Percentiles rank a stretch among this genome's conserved stretches.
Conservation (phyloP, 2,329 filamentous ascomycete species). For the Hypomyces rosellus region DNA sequence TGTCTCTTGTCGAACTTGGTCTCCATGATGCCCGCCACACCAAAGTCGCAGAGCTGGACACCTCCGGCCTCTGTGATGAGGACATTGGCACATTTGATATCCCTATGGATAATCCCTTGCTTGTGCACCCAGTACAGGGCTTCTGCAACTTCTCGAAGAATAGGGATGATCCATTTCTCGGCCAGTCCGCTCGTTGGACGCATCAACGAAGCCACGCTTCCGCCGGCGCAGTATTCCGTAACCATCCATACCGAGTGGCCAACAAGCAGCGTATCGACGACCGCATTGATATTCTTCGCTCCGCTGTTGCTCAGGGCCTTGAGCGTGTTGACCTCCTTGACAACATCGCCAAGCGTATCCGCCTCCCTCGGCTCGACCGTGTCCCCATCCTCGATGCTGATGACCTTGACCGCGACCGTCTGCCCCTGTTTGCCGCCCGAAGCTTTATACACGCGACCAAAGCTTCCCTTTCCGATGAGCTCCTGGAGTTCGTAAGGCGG, state of each 20-base stretch:
- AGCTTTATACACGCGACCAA: slow-evolving; percentile 68
- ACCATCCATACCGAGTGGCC: slow-evolving; percentile 80
- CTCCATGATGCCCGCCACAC: slow-evolving; percentile 51
- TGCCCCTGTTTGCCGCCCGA: slow-evolving; percentile 23
- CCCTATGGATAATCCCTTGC: slow-evolving; percentile 61
- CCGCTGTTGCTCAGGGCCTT: slow-evolving; percentile 66
- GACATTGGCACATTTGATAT: slow-evolving; percentile 72
- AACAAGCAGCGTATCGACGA: slow-evolving; percentile 70
- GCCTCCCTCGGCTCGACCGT: slow-evolving; percentile 48
- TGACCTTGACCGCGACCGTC: slow-evolving; percentile 66
- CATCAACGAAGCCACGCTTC: slow-evolving; percentile 68
- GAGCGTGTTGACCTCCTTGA: slow-evolving; percentile 58
- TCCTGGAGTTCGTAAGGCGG: slow-evolving; percentile 62
- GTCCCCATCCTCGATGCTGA: slow-evolving; percentile 69
- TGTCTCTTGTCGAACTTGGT: slow-evolving; percentile 56
- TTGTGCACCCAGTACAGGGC: slow-evolving; percentile 61
- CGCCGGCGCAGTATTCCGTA: slow-evolving; percentile 77
- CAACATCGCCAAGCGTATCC: slow-evolving; percentile 56
- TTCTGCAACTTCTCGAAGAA: slow-evolving; percentile 57
- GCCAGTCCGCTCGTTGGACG: slow-evolving; percentile 59
- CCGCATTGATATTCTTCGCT: slow-evolving; percentile 71
- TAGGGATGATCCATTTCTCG: slow-evolving; percentile 64
- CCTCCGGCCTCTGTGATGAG: slow-evolving; percentile 68
- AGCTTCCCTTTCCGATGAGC: slow-evolving; percentile 67
- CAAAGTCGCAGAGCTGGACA: slow-evolving; percentile 66